Conservation (phyloP, 1,284 basidiomycete species). For the Melampsora larici-populina region DNA sequence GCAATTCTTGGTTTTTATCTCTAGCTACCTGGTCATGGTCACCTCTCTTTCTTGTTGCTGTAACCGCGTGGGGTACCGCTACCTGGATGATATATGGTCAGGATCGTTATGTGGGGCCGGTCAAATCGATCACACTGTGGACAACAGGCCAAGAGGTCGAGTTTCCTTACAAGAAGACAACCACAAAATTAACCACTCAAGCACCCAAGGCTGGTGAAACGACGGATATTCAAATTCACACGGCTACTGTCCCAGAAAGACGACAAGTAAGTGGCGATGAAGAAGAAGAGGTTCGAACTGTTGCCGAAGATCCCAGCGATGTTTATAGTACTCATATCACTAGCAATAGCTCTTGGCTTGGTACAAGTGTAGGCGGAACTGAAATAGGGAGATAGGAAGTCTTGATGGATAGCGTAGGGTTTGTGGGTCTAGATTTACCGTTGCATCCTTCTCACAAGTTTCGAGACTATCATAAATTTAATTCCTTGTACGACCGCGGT, state of each 20-base stretch:
- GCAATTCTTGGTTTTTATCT: not conserved
- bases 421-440: no score
- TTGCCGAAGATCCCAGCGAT: not conserved
- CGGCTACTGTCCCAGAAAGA: not conserved
- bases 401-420: no score
- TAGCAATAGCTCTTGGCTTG: conserved; percentile 3
- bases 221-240: not conserved
- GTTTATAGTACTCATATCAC: not conserved
- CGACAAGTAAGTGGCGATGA: not conserved
- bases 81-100: conserved; percentile 37
- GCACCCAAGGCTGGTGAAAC: not conserved
- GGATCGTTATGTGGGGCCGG: conserved; percentile 26
- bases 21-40: conserved; percentile 39
- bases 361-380: not conserved
- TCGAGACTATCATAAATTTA: no score
- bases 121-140: conserved; percentile 41
- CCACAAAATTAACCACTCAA: not conserved
- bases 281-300: not conserved
- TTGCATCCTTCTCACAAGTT: no score
- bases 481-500: no score
- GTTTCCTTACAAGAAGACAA: conserved; percentile 4
- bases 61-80: conserved; percentile 9
- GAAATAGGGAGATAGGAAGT: not conserved
- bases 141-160: conserved; percentile 39
- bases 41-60: conserved; percentile 14